Base-by-base conservation (phyloP, 768 basidiomycete genomes). In the Lyophyllum atratum region DNA sequence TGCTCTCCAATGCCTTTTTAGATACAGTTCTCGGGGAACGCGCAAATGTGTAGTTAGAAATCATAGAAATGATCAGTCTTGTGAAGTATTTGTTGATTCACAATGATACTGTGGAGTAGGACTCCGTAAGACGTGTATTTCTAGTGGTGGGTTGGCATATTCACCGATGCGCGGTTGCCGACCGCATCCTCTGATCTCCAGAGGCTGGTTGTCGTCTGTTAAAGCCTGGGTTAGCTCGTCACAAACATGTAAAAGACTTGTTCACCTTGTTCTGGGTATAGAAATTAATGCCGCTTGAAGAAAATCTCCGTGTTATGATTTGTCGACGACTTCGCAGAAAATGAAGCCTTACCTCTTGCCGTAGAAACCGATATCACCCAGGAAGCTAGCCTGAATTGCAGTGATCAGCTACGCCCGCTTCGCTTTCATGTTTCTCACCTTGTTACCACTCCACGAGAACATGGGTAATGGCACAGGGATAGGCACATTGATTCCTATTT, bases 381-480 rank as follows among this genome's bases (percentile, higher is more conserved):
- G 74, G 64, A 85, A 85, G 65, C 90, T 92, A 39, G 77, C 87
- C 84, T 85, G 42, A 47, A 43, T 39, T 33, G 46, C 37, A 19
- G 14, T 42, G 31, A 25, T 58, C 24, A 37, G 47, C 40, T 19
- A 21, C 49, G 21, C 59, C 31, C 49, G 42, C 51, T 49, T 15
- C 22, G 15, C 5, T n/a, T 14, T 34, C 26, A 2, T 52, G 10
- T 47, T 60, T 54, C 17, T 7, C 48, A 80, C 83, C 80, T 95
- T 96, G 76, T 95, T 96, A 25, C 97, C 96, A 64, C 91, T 93
- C 93, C 93, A 96, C 26, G 93, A 85, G 76, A 97, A 98, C 92
- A 97, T 95, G 15, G 90, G 90, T 54, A 83, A 66, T 44, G 96
- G 96, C 5, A 99, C 96, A 14, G 94, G 92, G 49, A 93, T 93